phyloP scores from a whole-genome alignment of 495 filamentous ascomycete genomes.

The Hypoxylon subgilvum region DNA sequence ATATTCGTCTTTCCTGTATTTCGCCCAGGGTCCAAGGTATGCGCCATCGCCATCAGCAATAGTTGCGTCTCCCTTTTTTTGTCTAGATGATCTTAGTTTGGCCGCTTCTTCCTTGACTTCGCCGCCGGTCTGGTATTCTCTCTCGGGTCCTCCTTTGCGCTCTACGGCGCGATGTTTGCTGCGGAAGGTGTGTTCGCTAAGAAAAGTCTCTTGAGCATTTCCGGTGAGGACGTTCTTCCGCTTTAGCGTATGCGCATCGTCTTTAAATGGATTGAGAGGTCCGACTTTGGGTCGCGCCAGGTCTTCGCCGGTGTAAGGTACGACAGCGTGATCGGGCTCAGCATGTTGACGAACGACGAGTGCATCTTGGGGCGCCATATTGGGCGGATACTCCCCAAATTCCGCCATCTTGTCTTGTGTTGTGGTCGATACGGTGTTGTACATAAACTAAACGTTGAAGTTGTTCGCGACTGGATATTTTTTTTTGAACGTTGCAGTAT shows the following conservation, averaged over 20 bases:
- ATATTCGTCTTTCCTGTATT: constrained; percentile 70
- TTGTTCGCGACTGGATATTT: no score
- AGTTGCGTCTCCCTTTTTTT: constrained; percentile 81
- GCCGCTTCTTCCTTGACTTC: constrained; percentile 71
- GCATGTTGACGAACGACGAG: constrained; percentile 59
- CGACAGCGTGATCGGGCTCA: constrained; percentile 60
- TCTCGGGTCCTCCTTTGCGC: constrained; percentile 51
- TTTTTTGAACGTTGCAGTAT: no score
- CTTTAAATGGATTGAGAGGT: constrained; percentile 81
- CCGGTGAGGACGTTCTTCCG: constrained; percentile 93
- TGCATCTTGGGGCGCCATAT: constrained; percentile 62
- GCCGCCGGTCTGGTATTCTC: constrained; percentile 45
- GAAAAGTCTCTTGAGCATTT: constrained; percentile 81
- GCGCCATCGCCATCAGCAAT: constrained; percentile 83
- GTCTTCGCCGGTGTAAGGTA: constrained; percentile 70
- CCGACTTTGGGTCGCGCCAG: constrained; percentile 72
- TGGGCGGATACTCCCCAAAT: constrained; percentile 62
- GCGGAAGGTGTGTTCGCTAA: constrained; percentile 88
- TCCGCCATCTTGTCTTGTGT: constrained; percentile 56
- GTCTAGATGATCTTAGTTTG: constrained; percentile 69
- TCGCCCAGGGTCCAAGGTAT: constrained; percentile 94
- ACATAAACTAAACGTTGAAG: no score
- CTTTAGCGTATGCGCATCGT: constrained; percentile 64
- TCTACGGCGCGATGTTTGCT: constrained; percentile 80
- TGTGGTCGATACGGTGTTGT: constrained; percentile 1